Conservation (phyloP, 2,329 filamentous ascomycete genomes). For the Talaromyces marneffei region DNA sequence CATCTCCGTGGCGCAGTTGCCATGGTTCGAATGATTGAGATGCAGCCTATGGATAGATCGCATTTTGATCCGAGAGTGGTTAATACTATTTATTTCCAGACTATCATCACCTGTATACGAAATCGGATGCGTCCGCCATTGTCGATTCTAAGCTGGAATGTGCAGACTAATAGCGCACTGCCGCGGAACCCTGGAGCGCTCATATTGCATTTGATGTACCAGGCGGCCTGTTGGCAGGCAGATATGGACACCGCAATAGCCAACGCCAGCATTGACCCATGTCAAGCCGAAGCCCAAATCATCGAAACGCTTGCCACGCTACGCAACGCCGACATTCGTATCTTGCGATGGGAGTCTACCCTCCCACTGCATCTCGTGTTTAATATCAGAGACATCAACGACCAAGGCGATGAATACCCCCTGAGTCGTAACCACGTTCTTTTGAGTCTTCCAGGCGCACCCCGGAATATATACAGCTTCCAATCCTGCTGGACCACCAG, state of each 20-base stretch:
- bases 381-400: neutral
- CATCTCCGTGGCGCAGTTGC: slow-evolving; percentile 2
- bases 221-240: neutral
- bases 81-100: slow-evolving; percentile 5
- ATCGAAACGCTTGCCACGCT: neutral
- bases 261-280: too few relatives aligned
- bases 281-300: neutral
- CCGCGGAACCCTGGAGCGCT: neutral
- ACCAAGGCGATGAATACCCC: neutral
- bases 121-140: neutral
- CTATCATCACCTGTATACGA: neutral
- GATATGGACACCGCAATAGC: neutral
- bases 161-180: neutral
- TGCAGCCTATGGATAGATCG: neutral
- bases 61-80: neutral
- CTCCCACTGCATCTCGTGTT: neutral
- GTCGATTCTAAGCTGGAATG: neutral
- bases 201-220: neutral
- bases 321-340: neutral
- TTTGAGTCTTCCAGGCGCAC: neutral
- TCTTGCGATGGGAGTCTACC: neutral
- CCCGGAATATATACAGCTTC: neutral
- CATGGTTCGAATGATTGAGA: neutral
- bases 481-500: neutral
- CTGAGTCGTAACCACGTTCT: neutral